Conservation (phyloP, 2,329 filamentous ascomycete species). For the Beauveria medogensis region DNA sequence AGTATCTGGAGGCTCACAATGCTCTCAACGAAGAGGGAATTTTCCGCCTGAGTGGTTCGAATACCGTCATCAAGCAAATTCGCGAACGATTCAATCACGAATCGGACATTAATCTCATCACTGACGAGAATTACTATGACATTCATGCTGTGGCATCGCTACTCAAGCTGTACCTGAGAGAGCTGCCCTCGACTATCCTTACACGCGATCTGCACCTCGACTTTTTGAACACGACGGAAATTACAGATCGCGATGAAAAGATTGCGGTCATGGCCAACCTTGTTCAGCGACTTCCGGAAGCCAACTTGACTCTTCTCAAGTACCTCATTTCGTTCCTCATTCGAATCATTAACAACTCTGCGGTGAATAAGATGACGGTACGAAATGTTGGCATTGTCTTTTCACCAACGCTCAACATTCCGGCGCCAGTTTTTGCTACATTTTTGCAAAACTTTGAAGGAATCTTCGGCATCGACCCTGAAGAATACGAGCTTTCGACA, state of each 20-base stretch:
- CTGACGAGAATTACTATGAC: slow-evolving; percentile 80
- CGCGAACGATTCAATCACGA: slow-evolving; percentile 91
- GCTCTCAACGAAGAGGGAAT: slow-evolving; percentile 87
- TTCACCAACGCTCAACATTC: slow-evolving; percentile 92
- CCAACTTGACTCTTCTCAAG: slow-evolving; percentile 74
- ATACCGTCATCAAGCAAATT: slow-evolving; percentile 82
- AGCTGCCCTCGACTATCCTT: slow-evolving; percentile 83
- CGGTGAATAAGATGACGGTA: slow-evolving; percentile 95
- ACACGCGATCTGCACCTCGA: slow-evolving; percentile 85
- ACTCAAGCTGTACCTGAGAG: slow-evolving; percentile 86
- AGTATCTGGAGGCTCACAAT: slow-evolving; percentile 79
- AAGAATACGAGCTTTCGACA: slow-evolving; percentile 52
- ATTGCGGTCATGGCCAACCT: slow-evolving; percentile 67
- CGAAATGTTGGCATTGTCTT: slow-evolving; percentile 98
- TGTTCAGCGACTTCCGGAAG: slow-evolving; percentile 68
- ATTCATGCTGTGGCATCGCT: slow-evolving; percentile 93
- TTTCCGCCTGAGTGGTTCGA: slow-evolving; percentile 94
- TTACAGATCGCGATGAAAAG: slow-evolving; percentile 68
- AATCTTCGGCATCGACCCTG: slow-evolving; percentile 70
- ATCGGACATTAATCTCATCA: slow-evolving; percentile 80
- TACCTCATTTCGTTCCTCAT: slow-evolving; percentile 85
- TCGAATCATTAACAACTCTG: slow-evolving; percentile 82
- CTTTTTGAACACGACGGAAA: slow-evolving; percentile 77
- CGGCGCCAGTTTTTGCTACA: slow-evolving; percentile 85
- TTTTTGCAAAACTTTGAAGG: slow-evolving; percentile 84